These are phyloP conservation scores for Phytophthora palmivora DNA, from an alignment of 352 stramenopile genomes.

Conservation along the genomic window DNA sequence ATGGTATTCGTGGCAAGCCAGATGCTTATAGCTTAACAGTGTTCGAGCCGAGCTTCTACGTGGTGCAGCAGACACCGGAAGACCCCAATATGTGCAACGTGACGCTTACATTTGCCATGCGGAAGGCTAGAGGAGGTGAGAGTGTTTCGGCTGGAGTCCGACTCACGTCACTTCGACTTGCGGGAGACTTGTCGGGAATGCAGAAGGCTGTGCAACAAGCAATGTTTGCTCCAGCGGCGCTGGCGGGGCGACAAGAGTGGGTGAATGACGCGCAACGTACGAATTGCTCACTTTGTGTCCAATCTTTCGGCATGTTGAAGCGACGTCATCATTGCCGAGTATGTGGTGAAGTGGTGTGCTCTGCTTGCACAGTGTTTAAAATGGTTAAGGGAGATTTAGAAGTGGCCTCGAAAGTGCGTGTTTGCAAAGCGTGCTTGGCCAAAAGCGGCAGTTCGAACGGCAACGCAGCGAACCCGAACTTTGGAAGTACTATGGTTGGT, in stretches of 20 bases:
- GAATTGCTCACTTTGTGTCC: slow-evolving; percentile 84
- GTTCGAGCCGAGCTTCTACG: slow-evolving; percentile 77
- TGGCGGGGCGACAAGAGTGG: slow-evolving; percentile 80
- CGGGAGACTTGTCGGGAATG: slow-evolving; percentile 61
- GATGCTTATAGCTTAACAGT: slow-evolving; percentile 84
- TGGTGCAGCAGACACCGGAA: slow-evolving; percentile 76
- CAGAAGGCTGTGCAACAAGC: slow-evolving; percentile 74
- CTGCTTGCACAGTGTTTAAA: slow-evolving; percentile 81
- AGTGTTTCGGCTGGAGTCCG: slow-evolving; percentile 78
- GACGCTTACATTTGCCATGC: slow-evolving; percentile 80
- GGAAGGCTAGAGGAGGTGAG: slow-evolving; percentile 72
- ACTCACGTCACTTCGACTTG: slow-evolving; percentile 67
- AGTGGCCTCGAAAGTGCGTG: slow-evolving; percentile 61
- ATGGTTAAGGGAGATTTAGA: slow-evolving; percentile 66
- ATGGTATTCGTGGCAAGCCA: slow-evolving; percentile 71
- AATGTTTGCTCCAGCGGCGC: slow-evolving; percentile 65
- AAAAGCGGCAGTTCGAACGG: slow-evolving; percentile 54
- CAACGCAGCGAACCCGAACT: slow-evolving; percentile 20
- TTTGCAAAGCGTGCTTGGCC: slow-evolving; percentile 81
- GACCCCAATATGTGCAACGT: slow-evolving; percentile 66
- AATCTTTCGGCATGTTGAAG: slow-evolving; percentile 83
- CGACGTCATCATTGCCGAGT: slow-evolving; percentile 88
- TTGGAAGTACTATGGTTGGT: slow-evolving; percentile 29
- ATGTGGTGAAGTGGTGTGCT: slow-evolving; percentile 89
- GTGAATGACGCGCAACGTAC: slow-evolving; percentile 79